A percentile compares a stretch with the other conserved stretches of the same genome.
These are phyloP conservation scores for Boeremia exigua DNA, from an alignment of 2,329 filamentous ascomycete genomes.

Conservation along the genomic window DNA sequence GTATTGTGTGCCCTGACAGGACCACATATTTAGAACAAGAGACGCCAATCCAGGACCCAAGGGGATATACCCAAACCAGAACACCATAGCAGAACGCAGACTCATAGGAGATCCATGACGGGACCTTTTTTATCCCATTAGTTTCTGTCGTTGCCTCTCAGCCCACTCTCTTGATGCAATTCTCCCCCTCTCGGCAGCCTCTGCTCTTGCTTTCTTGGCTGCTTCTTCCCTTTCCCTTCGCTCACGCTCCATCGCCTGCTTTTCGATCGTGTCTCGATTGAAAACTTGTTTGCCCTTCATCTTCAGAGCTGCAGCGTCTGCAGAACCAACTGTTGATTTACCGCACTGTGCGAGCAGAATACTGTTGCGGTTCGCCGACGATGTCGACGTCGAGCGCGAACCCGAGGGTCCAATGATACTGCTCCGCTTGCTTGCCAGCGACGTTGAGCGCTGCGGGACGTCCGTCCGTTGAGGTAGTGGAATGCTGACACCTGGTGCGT, in stretches of 20 bases:
- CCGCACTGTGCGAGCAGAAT: constrained; percentile 22
- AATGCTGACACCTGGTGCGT: constrained; percentile 24
- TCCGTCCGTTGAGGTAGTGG: constrained; percentile 10
- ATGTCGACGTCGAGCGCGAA: constrained; percentile 28
- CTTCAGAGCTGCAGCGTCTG: constrained; percentile 39
- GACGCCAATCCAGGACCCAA: not conserved
- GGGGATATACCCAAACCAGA: constrained; percentile 10
- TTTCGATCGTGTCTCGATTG: constrained; percentile 51
- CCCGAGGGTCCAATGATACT: constrained; percentile 27
- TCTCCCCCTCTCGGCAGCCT: constrained; percentile 54
- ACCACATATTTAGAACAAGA: not conserved
- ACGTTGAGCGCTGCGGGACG: constrained; percentile 22
- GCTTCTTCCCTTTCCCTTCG: constrained; percentile 56
- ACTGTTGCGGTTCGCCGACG: constrained; percentile 35
- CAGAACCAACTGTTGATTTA: constrained; percentile 38
- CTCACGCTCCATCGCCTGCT: constrained; percentile 49
- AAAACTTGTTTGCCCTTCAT: constrained; percentile 56
- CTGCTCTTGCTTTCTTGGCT: constrained; percentile 53
- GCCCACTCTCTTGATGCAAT: constrained; percentile 57
- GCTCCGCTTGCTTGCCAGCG: constrained; percentile 29
- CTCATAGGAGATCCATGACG: not conserved
- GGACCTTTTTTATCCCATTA: constrained; percentile 21
- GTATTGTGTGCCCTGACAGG: not conserved
- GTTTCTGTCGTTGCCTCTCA: constrained; percentile 54
- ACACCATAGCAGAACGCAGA: constrained; percentile 1